These are phyloP conservation scores for Floccularia luteovirens DNA, from an alignment of 768 basidiomycete species.

Conservation along the genomic window DNA sequence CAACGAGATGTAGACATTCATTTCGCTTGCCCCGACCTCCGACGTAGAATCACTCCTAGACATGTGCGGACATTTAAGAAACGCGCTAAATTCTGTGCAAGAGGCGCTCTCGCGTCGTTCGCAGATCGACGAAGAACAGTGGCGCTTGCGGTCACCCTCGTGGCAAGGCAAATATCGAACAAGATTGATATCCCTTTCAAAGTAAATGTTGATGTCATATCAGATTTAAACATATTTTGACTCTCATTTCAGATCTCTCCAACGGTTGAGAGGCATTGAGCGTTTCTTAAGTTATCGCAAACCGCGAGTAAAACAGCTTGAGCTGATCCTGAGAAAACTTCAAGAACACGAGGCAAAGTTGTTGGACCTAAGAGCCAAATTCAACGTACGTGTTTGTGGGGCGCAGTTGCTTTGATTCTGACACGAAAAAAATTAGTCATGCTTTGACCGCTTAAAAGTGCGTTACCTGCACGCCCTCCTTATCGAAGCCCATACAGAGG, in stretches of 20 bases:
- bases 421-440: slow-evolving; percentile 11
- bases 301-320: slow-evolving; percentile 14
- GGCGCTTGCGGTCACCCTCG: slow-evolving; percentile 20
- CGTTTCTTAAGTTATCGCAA: slow-evolving; percentile 17
- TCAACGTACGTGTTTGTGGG: slow-evolving; percentile 17
- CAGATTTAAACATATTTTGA: slow-evolving; percentile 1
- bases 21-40: background rate
- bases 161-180: slow-evolving; percentile 25
- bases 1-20: background rate
- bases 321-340: slow-evolving; percentile 22
- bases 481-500: slow-evolving; percentile 20
- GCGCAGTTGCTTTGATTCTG: background rate
- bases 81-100: slow-evolving; percentile 15
- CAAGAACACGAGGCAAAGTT: slow-evolving; percentile 31
- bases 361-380: slow-evolving; percentile 26
- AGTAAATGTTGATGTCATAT: slow-evolving; percentile 13
- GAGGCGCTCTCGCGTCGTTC: slow-evolving; percentile 15
- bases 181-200: slow-evolving; percentile 24
- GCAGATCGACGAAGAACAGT: slow-evolving; percentile 22
- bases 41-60: background rate
- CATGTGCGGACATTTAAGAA: slow-evolving; percentile 17
- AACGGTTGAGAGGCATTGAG: slow-evolving; percentile 18
- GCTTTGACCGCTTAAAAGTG: slow-evolving; percentile 24
- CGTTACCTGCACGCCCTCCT: slow-evolving; percentile 23
- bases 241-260: slow-evolving; percentile 17